Evolutionary conservation across 1,139 yeast species (phyloP), one percentile per base, ranked within the genome.

Genomic region (Candida tetrigidarum): DNA sequence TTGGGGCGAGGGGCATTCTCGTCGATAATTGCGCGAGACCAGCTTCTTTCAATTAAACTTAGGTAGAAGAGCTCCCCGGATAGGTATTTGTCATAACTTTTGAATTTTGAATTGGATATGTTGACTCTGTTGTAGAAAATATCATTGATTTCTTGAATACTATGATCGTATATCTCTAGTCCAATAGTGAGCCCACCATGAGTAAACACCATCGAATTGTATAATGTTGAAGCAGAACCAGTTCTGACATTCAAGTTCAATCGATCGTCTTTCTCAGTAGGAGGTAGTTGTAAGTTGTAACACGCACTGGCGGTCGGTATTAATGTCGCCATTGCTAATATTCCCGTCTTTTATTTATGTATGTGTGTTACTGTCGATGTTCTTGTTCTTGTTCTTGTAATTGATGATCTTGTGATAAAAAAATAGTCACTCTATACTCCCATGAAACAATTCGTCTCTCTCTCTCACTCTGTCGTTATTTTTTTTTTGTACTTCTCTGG

Each of bases 101-200:
- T 59, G 36, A 60, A 58, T 49, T 67, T 69, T 33, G 61, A 49
- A 48, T 59, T 60, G 41, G 62, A 54, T 26, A 51, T 49, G 35
- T 54, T 49, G 19, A 66, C 48, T 44, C 64, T 67, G 56, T 56
- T 61, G n/a, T 52, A 48, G 51, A 71, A 72, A 3, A 57, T 58
- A 9, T 50, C 39, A 46, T 53, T 37, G 47, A 67, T 52, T 39
- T 68, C 76, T 0, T 57, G 59, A 27, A 73, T 61, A 22, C 78
- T 64, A 14, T 69, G 58, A 5, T 67, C 59, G n/a, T 47, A 53
- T 20, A 84, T 58, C 37, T 78, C 80, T 20, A 84, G 56, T 1
- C 85, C 86, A 18, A 81, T 64, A 1, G 83, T 77, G n/a, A 83
- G 62, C 0, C 93, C 93, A n/a, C 91, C 92, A 56, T 74, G 80